These are phyloP conservation scores for Pseudogymnoascus sp. DNA, from an alignment of 2,329 filamentous ascomycete genomes.

Conservation along the genomic window DNA sequence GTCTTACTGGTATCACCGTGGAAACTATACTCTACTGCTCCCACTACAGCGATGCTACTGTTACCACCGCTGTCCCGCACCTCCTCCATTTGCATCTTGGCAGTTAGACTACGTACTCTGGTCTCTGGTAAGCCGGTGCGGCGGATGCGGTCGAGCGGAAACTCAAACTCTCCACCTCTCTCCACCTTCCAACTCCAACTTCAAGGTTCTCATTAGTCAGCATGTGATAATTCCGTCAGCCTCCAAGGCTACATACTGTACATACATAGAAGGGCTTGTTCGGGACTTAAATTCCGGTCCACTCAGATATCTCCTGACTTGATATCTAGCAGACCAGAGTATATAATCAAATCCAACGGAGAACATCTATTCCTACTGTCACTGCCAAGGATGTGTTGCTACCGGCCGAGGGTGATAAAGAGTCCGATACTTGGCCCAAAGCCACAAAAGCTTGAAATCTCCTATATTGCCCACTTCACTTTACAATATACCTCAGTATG, in stretches of 20 bases:
- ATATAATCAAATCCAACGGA: not conserved
- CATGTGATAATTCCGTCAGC: not conserved
- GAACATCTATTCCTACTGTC: not conserved
- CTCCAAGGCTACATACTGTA: not conserved
- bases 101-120: not conserved
- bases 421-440: not conserved
- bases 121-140: not conserved
- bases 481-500: not conserved
- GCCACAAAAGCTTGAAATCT: not conserved
- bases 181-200: not conserved
- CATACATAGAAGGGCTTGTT: no score
- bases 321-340: no score
- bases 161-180: not conserved
- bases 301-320: not conserved
- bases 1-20: not conserved
- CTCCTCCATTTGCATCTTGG: not conserved
- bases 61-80: not conserved
- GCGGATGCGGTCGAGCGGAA: conserved; percentile 2
- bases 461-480: not conserved
- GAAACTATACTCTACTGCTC: not conserved
- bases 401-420: not conserved
- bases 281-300: no score
- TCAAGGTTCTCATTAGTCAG: not conserved
- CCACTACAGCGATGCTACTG: not conserved
- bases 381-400: not conserved